Conservation (phyloP, 345 rosid species). For the Anastatica hierochuntica region DNA sequence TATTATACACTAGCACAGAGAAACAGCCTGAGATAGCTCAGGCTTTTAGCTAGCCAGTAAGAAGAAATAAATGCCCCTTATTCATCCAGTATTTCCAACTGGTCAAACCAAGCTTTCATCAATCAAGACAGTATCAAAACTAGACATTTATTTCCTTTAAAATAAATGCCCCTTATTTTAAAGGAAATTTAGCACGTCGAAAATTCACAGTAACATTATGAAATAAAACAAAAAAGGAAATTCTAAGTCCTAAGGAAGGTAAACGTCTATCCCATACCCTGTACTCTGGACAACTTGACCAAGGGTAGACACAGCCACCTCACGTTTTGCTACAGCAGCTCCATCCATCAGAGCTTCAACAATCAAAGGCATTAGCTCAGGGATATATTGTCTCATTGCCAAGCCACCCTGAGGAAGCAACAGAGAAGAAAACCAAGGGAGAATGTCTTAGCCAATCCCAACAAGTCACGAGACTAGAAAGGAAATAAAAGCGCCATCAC, state of each 20-base stretch:
- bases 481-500: background rate
- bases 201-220: background rate
- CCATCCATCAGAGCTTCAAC: conserved; percentile 98
- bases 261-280: conserved; percentile 45
- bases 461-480: conserved; percentile 1
- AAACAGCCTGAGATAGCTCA: conserved; percentile 8
- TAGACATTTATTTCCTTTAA: too few relatives aligned
- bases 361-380: conserved; percentile 93
- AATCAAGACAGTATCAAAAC: conserved; percentile 13
- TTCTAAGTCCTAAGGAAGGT: conserved; percentile 6
- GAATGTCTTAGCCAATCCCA: conserved; percentile 9
- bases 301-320: conserved; percentile 96
- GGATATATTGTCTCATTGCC: conserved; percentile 84
- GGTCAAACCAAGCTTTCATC: conserved; percentile 9
- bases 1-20: background rate
- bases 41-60: background rate
- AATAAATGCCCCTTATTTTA: conserved; percentile 4
- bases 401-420: conserved; percentile 74
- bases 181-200: conserved; percentile 2
- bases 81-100: conserved; percentile 7
- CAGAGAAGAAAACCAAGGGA: background rate
- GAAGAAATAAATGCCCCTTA: background rate
- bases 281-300: conserved; percentile 99
- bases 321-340: conserved; percentile 88
- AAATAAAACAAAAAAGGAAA: background rate